These are phyloP conservation scores for Pythium rishiriense DNA, from an alignment of 352 stramenopile genomes.

Conservation along the genomic window DNA sequence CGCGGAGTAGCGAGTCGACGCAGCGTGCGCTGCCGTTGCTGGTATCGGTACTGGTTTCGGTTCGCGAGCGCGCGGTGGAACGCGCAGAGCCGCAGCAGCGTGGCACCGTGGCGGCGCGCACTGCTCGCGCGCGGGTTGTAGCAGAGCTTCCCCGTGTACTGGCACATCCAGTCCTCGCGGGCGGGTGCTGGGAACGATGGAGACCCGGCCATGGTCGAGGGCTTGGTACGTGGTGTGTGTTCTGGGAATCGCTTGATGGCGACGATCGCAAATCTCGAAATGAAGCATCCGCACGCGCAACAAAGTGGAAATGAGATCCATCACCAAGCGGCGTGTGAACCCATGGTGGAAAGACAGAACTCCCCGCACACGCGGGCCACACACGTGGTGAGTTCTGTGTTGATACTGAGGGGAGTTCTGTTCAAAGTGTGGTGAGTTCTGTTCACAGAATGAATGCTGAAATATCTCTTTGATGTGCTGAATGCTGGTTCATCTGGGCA, in stretches of 20 bases:
- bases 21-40: neutral
- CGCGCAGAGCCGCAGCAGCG: neutral
- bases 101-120: neutral
- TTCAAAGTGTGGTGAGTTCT: neutral
- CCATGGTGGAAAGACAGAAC: neutral
- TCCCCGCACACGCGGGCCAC: neutral
- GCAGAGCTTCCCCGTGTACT: neutral
- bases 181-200: slow-evolving; percentile 25
- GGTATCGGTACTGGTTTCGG: neutral
- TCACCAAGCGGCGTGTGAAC: neutral
- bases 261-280: neutral
- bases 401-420: neutral
- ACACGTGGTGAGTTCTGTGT: neutral
- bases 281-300: no score
- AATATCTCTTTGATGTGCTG: neutral
- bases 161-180: slow-evolving; percentile 35
- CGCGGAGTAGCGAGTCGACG: neutral
- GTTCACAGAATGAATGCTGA: neutral
- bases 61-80: neutral
- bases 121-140: neutral
- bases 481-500: neutral
- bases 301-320: neutral
- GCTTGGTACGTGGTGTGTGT: neutral
- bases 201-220: slow-evolving; percentile 22
- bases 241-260: neutral